Evolutionary conservation across 2,329 filamentous ascomycete species (phyloP).

Genomic region (Acephala macrosclerotiorum): DNA sequence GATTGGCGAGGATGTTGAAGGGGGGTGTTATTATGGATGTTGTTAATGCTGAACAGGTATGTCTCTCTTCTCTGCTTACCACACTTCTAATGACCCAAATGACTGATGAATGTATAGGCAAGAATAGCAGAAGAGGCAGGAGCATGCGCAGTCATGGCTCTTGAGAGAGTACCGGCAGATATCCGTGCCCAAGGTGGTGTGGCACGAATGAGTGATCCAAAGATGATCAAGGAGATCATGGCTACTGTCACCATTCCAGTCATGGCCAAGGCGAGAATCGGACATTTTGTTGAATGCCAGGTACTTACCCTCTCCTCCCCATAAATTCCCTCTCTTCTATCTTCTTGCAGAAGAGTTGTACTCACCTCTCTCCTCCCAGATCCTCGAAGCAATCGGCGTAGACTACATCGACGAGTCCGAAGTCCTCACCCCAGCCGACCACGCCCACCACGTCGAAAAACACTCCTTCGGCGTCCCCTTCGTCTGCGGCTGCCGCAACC

Average conservation of each 20-base stretch:
- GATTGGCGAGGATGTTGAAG: slow-evolving; percentile 97
- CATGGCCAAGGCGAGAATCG: slow-evolving; percentile 98
- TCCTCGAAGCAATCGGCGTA: slow-evolving; percentile 91
- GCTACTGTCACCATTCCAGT: slow-evolving; percentile 94
- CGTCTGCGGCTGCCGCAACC: slow-evolving; percentile 93
- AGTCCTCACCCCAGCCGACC: slow-evolving; percentile 94
- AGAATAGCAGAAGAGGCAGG: slow-evolving; percentile 98
- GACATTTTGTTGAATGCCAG: slow-evolving; percentile 97
- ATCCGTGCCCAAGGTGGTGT: slow-evolving; percentile 93
- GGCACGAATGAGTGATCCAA: slow-evolving; percentile 94
- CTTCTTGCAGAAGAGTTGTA: not conserved
- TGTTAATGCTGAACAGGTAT: slow-evolving; percentile 83
- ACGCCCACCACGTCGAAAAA: slow-evolving; percentile 92
- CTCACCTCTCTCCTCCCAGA: slow-evolving; percentile 56
- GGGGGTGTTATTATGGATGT: slow-evolving; percentile 99
- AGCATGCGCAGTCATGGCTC: slow-evolving; percentile 96
- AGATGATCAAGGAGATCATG: slow-evolving; percentile 96
- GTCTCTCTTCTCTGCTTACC: slow-evolving; percentile 17
- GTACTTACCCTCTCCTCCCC: slow-evolving; percentile 46
- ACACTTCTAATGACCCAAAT: slow-evolving; percentile 6
- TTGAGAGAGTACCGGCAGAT: slow-evolving; percentile 96
- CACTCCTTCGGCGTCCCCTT: slow-evolving; percentile 83
- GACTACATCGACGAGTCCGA: slow-evolving; percentile 99
- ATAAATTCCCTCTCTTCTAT: not conserved
- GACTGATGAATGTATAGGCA: slow-evolving; percentile 59